Evolutionary conservation across 192 early-diverging fungal species (phyloP).

Genomic region (Entomortierella parvispora): DNA sequence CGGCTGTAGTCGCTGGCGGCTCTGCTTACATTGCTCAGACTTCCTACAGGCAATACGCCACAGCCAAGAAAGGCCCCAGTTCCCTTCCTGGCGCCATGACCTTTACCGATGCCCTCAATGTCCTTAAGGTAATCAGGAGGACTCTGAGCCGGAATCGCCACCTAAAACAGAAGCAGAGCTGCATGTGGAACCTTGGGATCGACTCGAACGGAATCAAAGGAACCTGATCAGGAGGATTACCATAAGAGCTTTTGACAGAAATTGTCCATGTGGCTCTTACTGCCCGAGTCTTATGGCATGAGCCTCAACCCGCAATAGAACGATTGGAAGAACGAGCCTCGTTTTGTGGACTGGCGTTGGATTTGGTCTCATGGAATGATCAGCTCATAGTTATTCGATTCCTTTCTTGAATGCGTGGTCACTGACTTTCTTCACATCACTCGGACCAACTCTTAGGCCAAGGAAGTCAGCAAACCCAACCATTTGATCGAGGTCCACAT

Average conservation of each 20-base stretch:
- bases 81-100: conserved; percentile 45
- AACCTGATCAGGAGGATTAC: no score
- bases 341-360: no score
- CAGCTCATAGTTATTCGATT: no score
- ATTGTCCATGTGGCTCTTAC: no score
- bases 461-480: conserved; percentile 72
- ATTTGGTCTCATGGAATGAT: no score
- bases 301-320: neutral
- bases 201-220: neutral
- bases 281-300: no score
- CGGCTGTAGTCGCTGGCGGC: conserved; percentile 10
- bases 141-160: neutral
- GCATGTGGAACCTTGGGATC: no score
- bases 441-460: conserved; percentile 54
- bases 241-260: no score
- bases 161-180: neutral
- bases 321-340: neutral
- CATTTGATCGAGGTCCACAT: conserved; percentile 76
- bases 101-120: conserved; percentile 46
- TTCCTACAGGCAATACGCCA: conserved; percentile 23
- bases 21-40: conserved; percentile 20
- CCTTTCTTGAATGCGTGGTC: no score
- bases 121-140: conserved; percentile 47
- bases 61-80: conserved; percentile 31
- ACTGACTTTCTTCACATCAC: neutral